phyloP scores from a whole-genome alignment of 306 rosid genomes.

The Castanea sativa region DNA sequence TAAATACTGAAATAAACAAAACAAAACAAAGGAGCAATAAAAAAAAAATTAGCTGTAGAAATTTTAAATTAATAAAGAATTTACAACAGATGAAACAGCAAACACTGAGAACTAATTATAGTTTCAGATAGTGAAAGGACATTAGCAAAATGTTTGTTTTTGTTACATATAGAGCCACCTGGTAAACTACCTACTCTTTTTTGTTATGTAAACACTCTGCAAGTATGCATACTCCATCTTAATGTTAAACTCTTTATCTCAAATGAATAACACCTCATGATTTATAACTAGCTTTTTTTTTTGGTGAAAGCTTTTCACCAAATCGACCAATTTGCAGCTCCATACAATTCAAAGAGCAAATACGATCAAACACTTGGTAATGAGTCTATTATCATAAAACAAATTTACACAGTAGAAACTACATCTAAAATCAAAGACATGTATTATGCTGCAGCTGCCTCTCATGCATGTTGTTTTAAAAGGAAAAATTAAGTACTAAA shows the following conservation, averaged over 20 bases:
- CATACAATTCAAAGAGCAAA: background rate
- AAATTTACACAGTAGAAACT: background rate
- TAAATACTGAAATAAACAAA: background rate
- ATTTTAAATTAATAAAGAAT: conserved; percentile 2
- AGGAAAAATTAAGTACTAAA: background rate
- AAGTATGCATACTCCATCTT: background rate
- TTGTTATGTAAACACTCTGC: background rate
- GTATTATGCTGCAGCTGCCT: conserved; percentile 2
- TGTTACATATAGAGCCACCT: no score
- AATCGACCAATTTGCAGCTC: background rate
- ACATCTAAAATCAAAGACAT: background rate
- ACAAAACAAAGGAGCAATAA: background rate
- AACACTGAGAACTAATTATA: background rate
- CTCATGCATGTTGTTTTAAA: background rate
- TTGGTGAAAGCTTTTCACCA: background rate
- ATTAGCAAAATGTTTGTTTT: background rate
- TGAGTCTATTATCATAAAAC: background rate
- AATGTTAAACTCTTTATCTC: background rate
- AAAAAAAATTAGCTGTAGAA: background rate
- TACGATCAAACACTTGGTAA: background rate
- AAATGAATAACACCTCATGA: background rate
- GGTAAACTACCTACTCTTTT: no score
- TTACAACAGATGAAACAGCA: background rate
- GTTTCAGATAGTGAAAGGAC: background rate
- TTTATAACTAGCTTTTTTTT: background rate